Percentiles rank a stretch among this genome's conserved stretches.
Conservation (phyloP, 306 rosid species). For the Pyrus pyrifolia region DNA sequence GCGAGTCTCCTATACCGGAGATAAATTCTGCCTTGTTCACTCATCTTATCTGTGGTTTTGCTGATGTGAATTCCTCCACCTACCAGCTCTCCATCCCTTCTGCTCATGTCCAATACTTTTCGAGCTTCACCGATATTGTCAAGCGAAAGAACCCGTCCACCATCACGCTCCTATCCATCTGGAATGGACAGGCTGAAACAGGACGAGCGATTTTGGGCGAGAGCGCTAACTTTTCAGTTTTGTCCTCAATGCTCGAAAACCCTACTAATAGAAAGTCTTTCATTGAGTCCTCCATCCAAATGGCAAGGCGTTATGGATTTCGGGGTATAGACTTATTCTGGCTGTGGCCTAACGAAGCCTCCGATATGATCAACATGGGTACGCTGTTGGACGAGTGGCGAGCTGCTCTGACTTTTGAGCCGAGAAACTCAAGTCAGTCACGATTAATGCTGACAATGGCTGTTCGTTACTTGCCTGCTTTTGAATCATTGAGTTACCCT, state of each 20-base stretch:
- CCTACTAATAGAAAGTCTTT: conserved; percentile 29
- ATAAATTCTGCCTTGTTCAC: conserved; percentile 35
- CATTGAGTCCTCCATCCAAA: conserved; percentile 40
- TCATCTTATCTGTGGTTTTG: conserved; percentile 36
- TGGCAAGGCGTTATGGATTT: conserved; percentile 34
- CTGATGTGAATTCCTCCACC: conserved; percentile 16
- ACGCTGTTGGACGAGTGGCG: conserved; percentile 39
- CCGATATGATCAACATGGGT: conserved; percentile 26
- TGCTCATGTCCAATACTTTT: conserved; percentile 17
- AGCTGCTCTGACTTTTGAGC: conserved; percentile 18
- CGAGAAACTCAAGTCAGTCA: conserved; percentile 7
- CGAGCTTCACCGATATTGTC: conserved; percentile 26
- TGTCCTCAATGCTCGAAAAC: conserved; percentile 21
- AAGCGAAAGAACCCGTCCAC: conserved; percentile 29
- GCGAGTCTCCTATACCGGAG: conserved; percentile 24
- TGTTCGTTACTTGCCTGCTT: conserved; percentile 18
- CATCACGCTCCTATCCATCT: conserved; percentile 37
- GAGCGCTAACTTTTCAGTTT: neutral
- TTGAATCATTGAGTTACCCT: neutral
- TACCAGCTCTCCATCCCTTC: conserved; percentile 21
- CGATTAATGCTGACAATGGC: conserved; percentile 31
- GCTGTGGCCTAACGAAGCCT: conserved; percentile 6
- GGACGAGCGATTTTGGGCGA: conserved; percentile 12
- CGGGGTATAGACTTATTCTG: conserved; percentile 44
- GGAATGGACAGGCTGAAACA: conserved; percentile 14